Evolutionary conservation across 805 yeast genomes (phyloP).

Genomic region (Millerozyma miso): DNA sequence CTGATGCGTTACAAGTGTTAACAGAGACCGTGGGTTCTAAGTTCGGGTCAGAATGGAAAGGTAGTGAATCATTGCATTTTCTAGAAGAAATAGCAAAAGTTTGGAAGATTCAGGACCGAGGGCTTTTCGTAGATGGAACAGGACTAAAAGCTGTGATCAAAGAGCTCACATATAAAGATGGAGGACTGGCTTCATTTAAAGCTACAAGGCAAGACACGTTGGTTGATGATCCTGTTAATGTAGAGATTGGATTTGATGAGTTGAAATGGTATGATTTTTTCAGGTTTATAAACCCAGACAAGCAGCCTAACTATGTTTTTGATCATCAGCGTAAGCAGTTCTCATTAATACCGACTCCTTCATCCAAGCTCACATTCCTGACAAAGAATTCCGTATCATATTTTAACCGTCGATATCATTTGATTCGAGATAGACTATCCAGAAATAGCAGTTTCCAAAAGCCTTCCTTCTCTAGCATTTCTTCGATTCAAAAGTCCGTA

Average conservation of each 20-base stretch:
- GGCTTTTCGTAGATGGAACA: slow-evolving; percentile 76
- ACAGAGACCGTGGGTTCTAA: slow-evolving; percentile 72
- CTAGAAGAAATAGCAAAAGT: slow-evolving; percentile 73
- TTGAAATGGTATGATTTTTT: slow-evolving; percentile 74
- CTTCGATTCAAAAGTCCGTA: slow-evolving; percentile 34
- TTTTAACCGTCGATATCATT: slow-evolving; percentile 52
- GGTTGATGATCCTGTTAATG: slow-evolving; percentile 10
- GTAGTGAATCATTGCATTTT: slow-evolving; percentile 54
- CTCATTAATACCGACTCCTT: slow-evolving; percentile 23
- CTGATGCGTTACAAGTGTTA: slow-evolving; percentile 71
- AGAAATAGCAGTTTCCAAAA: slow-evolving; percentile 74
- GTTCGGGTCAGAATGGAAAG: slow-evolving; percentile 86
- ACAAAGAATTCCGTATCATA: slow-evolving; percentile 25
- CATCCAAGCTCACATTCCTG: neutral
- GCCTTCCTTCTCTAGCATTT: slow-evolving; percentile 38
- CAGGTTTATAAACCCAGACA: slow-evolving; percentile 56
- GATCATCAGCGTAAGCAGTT: slow-evolving; percentile 62
- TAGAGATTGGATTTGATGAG: slow-evolving; percentile 16
- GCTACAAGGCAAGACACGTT: slow-evolving; percentile 22
- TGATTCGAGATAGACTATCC: slow-evolving; percentile 65
- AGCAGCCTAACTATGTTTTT: slow-evolving; percentile 62
- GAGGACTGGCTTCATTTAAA: slow-evolving; percentile 6
- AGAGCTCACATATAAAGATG: slow-evolving; percentile 34
- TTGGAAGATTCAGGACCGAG: slow-evolving; percentile 90
- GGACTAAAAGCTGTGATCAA: slow-evolving; percentile 60